A percentile compares a stretch with the other conserved stretches of the same genome.
These are phyloP conservation scores for Hymenoscyphus scutula DNA, from an alignment of 2,329 filamentous ascomycete species.

Conservation along the genomic window DNA sequence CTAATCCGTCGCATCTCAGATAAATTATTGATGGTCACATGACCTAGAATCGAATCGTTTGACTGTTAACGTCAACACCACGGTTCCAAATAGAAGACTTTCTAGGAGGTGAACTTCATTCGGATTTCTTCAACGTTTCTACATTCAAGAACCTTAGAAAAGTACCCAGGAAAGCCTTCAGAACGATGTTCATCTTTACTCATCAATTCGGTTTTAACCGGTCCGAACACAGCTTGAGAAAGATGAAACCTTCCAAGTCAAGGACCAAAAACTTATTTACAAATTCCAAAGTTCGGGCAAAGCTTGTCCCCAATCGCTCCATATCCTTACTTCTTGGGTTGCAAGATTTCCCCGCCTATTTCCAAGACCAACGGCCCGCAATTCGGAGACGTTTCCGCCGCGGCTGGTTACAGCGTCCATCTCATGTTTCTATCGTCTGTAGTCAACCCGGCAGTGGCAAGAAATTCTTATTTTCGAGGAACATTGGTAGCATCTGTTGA, in stretches of 20 bases:
- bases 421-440: not conserved
- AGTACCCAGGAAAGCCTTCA: not conserved
- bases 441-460: not conserved
- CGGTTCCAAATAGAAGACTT: too few species aligned
- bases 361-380: not conserved
- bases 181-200: not conserved
- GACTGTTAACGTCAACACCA: too few species aligned
- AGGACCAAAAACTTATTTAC: not conserved
- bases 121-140: not conserved
- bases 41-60: not conserved
- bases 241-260: not conserved
- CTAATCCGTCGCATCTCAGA: not conserved
- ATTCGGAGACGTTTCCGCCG: not conserved
- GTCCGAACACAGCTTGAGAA: not conserved
- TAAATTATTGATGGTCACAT: not conserved
- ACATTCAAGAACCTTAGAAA: not conserved
- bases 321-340: too few species aligned
- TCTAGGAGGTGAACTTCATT: too few species aligned
- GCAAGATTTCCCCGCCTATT: not conserved
- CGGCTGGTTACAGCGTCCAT: not conserved
- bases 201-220: not conserved
- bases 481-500: not conserved
- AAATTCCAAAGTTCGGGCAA: not conserved
- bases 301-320: not conserved
- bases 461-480: not conserved